Evolutionary conservation across 1,284 basidiomycete genomes (phyloP), one percentile per base, ranked within the genome.

Genomic region (Tylopilus sp.): DNA sequence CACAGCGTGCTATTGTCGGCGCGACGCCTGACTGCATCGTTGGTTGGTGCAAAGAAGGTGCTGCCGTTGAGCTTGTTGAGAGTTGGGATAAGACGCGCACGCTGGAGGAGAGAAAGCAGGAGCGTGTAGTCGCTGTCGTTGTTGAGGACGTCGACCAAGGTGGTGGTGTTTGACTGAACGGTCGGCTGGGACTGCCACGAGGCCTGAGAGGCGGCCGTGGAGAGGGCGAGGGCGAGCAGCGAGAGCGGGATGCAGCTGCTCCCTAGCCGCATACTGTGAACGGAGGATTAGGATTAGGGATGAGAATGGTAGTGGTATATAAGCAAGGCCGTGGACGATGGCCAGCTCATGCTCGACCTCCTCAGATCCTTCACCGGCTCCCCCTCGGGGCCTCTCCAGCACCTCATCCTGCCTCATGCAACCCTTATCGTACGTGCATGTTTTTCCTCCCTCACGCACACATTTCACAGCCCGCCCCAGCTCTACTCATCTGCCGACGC

Each of bases 21-120:
- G 58, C 85, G 75, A 32, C 75, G 77, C 58, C 81, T 70, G 66
- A 96, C 87, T 14, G 95, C 95, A 56, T 91, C 84, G 72, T 99
- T 94, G 17, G 92, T 98, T 0, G 97, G 97, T 1, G 97, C 97
- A 64, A 98, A 97, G 47, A 99, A 71, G 15, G 96, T 97, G 64
- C 83, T 82, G 35, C 80, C 85, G 49, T 89, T 85, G 53, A 99
- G 84, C 58, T 79, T 82, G 68, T 96, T 97, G 59, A 99, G 78
- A 10, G 92, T 92, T 0, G 97, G 97, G 43, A 99, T 85, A 53
- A 98, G 85, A 54, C 88, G 86, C 4, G 95, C 83, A 13, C 85
- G 83, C 70, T 98, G 94, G 9, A 99, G 78, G 9, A 98, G 83
- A 39, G 73, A 73, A 14, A 99, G 74, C 25, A 99, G 79, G 40